Conservation (phyloP, 768 basidiomycete genomes). For the Boletus patriciae region DNA sequence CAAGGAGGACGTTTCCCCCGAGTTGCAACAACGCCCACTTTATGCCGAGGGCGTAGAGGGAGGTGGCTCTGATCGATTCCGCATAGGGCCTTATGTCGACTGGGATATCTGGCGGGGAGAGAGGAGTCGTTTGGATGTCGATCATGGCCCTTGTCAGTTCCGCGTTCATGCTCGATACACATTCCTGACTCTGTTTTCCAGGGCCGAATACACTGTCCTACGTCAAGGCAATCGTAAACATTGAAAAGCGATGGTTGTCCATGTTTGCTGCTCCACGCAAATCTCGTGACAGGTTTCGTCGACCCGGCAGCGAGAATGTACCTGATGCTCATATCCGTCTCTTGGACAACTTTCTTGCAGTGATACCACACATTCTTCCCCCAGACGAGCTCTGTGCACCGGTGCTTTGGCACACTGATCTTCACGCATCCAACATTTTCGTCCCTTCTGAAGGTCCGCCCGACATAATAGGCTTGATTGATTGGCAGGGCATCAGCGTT, state of each 20-base stretch:
- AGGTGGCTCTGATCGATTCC: slow-evolving; percentile 25
- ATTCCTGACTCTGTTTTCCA: background rate
- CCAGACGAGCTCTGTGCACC: slow-evolving; percentile 9
- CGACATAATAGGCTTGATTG: slow-evolving; percentile 12
- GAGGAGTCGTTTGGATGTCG: slow-evolving; percentile 22
- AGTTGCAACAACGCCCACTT: slow-evolving; percentile 10
- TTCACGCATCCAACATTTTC: slow-evolving; percentile 16
- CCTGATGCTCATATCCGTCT: slow-evolving; percentile 8
- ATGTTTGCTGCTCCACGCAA: background rate
- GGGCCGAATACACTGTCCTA: slow-evolving; percentile 2
- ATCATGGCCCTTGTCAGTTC: slow-evolving; percentile 37
- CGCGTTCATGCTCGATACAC: background rate
- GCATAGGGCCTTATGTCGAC: slow-evolving; percentile 6
- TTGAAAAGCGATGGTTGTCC: slow-evolving; percentile 2
- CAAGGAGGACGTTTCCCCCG: slow-evolving; percentile 27
- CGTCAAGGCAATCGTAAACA: background rate
- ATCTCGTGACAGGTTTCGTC: background rate
- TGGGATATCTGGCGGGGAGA: slow-evolving; percentile 31
- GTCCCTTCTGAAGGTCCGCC: slow-evolving; percentile 4
- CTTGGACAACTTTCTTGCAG: slow-evolving; percentile 11
- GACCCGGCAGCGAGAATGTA: background rate
- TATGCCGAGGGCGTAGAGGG: slow-evolving; percentile 31
- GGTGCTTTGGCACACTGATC: slow-evolving; percentile 16
- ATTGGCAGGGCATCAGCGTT: slow-evolving; percentile 16
- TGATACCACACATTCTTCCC: background rate